Percentiles rank a stretch among this genome's conserved stretches.
Conservation (phyloP, 768 basidiomycete genomes). For the Royoungia palumana region DNA sequence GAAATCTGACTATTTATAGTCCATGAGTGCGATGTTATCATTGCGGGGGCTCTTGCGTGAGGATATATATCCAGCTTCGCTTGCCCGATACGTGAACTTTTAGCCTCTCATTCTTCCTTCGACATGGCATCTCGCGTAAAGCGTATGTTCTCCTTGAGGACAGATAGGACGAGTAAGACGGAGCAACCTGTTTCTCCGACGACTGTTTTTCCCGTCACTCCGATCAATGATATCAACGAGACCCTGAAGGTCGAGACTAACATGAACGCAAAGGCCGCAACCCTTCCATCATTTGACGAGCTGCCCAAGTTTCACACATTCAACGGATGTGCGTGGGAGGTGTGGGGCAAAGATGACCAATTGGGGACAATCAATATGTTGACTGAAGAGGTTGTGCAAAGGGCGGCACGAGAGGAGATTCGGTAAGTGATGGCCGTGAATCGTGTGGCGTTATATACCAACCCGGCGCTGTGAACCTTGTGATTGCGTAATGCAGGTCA, state of each 20-base stretch:
- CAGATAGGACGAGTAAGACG: not conserved
- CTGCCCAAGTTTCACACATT: conserved; percentile 40
- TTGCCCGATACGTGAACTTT: not conserved
- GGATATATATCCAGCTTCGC: conserved; percentile 2
- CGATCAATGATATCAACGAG: not conserved
- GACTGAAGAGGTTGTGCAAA: conserved; percentile 59
- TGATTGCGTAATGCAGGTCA: conserved; percentile 31
- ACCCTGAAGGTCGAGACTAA: too few species aligned
- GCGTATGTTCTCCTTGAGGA: conserved; percentile 13
- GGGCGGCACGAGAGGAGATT: conserved; percentile 56
- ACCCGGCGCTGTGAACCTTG: not conserved
- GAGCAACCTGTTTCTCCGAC: not conserved
- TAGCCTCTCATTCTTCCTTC: not conserved
- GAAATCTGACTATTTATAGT: conserved; percentile 11
- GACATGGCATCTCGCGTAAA: conserved; percentile 16
- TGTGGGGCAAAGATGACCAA: conserved; percentile 65
- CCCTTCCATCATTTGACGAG: conserved; percentile 47
- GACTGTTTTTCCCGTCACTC: not conserved
- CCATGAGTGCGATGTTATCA: conserved; percentile 2
- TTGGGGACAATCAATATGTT: conserved; percentile 66
- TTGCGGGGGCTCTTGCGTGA: not conserved
- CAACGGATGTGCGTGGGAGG: conserved; percentile 62
- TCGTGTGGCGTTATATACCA: not conserved
- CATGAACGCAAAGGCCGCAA: conserved; percentile 1
- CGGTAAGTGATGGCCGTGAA: conserved; percentile 35